Conservation (phyloP, 352 stramenopile species). For the Pythium aphanidermatum region DNA sequence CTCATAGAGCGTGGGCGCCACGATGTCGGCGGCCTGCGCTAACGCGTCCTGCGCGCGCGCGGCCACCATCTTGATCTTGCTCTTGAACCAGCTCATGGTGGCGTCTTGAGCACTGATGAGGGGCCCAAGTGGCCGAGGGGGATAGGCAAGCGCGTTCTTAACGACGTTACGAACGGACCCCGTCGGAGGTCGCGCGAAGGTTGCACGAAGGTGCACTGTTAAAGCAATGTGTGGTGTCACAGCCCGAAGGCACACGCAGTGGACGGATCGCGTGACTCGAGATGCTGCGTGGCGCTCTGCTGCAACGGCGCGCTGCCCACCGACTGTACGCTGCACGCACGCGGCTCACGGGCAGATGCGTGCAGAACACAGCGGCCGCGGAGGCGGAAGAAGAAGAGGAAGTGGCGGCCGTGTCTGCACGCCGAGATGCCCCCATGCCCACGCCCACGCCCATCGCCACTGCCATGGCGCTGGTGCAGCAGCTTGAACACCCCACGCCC, state of each 20-base stretch:
- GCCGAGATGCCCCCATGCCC: too few species aligned
- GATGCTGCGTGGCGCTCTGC: constrained; percentile 7
- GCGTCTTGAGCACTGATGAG: not conserved
- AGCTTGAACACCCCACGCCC: constrained; percentile 14
- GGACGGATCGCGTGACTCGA: too few species aligned
- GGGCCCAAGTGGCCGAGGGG: not conserved
- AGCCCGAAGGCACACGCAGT: not conserved
- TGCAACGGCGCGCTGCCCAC: constrained; percentile 12
- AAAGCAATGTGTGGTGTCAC: constrained; percentile 11
- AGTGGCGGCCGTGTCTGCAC: too few species aligned
- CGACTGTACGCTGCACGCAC: not conserved
- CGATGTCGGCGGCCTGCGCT: constrained; percentile 71
- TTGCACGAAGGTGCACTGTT: constrained; percentile 17
- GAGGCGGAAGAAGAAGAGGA: not conserved
- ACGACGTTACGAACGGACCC: constrained; percentile 5
- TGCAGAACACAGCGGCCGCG: not conserved
- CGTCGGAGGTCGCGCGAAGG: constrained; percentile 10
- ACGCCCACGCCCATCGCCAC: constrained; percentile 20
- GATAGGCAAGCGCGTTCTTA: not conserved
- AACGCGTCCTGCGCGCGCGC: constrained; percentile 64
- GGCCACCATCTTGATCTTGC: constrained; percentile 70
- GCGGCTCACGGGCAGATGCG: not conserved
- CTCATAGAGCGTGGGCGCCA: constrained; percentile 77
- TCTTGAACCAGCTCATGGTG: constrained; percentile 65
- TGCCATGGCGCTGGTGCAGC: constrained; percentile 20